Conservation (phyloP, 768 basidiomycete species). For the Hericium erinaceus region DNA sequence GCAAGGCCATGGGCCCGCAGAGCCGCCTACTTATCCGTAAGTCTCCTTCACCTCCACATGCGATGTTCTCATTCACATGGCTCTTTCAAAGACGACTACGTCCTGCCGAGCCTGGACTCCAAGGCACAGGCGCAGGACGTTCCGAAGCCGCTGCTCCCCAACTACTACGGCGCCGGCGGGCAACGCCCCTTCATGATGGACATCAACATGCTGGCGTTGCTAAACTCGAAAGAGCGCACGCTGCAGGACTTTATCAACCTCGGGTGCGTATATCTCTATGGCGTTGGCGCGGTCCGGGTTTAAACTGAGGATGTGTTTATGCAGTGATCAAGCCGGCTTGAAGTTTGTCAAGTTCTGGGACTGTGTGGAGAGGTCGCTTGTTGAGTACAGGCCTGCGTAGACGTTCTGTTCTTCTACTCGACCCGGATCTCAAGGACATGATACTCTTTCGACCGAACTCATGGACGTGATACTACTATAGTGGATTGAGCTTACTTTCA, state of each 20-base stretch:
- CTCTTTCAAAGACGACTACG: neutral
- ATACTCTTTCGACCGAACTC: too few relatives aligned
- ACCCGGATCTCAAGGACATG: too few relatives aligned
- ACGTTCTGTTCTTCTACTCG: neutral
- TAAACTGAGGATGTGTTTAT: neutral
- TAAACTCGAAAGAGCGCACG: neutral
- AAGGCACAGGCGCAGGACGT: neutral
- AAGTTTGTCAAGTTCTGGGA: conserved; percentile 4
- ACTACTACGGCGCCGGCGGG: neutral
- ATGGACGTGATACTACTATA: too few relatives aligned
- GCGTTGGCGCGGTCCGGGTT: neutral
- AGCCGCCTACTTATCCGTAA: neutral
- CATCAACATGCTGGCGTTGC: neutral
- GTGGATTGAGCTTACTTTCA: too few relatives aligned
- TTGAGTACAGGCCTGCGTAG: neutral
- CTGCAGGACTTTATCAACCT: neutral
- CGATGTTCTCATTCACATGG: neutral
- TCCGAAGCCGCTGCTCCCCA: neutral
- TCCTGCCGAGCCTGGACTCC: neutral
- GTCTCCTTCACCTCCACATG: neutral
- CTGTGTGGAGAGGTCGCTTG: conserved; percentile 9
- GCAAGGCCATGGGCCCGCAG: neutral
- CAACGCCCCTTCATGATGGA: neutral
- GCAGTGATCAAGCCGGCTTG: neutral
- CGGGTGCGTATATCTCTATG: neutral